Percentiles rank a stretch among this genome's conserved stretches.
Conservation (phyloP, 805 yeast genomes). For the Candida cerambycidarum region DNA sequence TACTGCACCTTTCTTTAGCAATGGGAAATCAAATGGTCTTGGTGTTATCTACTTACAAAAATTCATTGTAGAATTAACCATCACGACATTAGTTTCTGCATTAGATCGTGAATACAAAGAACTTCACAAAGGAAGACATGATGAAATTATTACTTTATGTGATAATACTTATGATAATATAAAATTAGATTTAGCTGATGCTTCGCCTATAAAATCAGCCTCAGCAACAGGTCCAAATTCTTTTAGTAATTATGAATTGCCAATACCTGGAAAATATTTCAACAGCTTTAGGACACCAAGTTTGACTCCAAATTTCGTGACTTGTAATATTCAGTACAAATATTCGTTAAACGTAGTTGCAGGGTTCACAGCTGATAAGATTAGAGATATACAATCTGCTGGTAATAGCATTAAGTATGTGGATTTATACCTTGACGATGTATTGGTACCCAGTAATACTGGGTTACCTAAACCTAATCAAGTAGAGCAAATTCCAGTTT, state of each 20-base stretch:
- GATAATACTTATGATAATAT: conserved; percentile 34
- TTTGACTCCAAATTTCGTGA: conserved; percentile 53
- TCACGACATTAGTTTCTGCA: conserved; percentile 28
- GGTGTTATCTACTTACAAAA: conserved; percentile 46
- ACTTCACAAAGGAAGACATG: conserved; percentile 27
- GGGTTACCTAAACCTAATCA: neutral
- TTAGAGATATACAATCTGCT: conserved; percentile 21
- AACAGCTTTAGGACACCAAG: conserved; percentile 47
- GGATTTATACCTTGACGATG: conserved; percentile 31
- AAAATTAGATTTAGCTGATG: conserved; percentile 39
- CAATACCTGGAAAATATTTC: conserved; percentile 41
- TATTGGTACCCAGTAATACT: conserved; percentile 31
- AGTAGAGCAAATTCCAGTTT: neutral
- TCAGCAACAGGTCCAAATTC: conserved; percentile 19
- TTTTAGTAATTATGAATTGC: conserved; percentile 34
- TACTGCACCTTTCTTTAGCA: conserved; percentile 28
- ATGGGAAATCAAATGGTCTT: conserved; percentile 47
- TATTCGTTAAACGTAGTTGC: conserved; percentile 21
- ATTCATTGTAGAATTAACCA: conserved; percentile 31
- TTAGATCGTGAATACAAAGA: conserved; percentile 24
- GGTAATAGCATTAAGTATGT: conserved; percentile 25
- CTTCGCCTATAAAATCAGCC: conserved; percentile 26
- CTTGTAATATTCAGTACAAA: conserved; percentile 53
- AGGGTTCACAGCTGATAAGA: conserved; percentile 26
- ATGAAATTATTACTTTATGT: conserved; percentile 27